Evolutionary conservation across 2,329 filamentous ascomycete genomes (phyloP).

Genomic region (Colletotrichum truncatum): DNA sequence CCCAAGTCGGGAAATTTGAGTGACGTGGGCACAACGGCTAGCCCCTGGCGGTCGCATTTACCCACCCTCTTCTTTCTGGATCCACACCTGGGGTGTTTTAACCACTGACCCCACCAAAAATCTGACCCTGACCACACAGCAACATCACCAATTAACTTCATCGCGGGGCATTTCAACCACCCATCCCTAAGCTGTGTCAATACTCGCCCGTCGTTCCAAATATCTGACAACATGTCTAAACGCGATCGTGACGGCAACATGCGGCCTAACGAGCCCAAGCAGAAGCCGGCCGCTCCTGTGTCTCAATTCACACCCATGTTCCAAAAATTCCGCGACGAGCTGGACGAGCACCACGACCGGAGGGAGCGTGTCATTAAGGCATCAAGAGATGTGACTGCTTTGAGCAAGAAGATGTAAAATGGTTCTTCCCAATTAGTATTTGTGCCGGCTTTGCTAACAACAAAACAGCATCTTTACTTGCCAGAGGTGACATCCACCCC

Average conservation of each 20-base stretch:
- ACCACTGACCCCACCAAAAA: constrained; percentile 20
- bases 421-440: accelerated
- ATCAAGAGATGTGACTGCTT: constrained; percentile 89
- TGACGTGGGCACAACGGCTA: constrained; percentile 29
- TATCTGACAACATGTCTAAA: constrained; percentile 45
- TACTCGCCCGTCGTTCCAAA: neutral
- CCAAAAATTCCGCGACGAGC: constrained; percentile 82
- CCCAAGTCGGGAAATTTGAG: constrained; percentile 27
- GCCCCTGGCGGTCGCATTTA: neutral
- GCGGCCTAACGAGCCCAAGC: constrained; percentile 46
- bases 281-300: constrained; percentile 43
- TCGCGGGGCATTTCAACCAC: neutral
- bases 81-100: constrained; percentile 2
- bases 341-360: constrained; percentile 95
- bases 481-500: constrained; percentile 43
- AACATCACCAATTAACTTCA: constrained; percentile 12
- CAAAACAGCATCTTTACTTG: constrained; percentile 46
- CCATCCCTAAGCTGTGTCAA: neutral
- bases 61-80: neutral
- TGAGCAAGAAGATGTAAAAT: constrained; percentile 96
- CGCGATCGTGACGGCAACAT: constrained; percentile 62
- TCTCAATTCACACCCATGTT: constrained; percentile 78
- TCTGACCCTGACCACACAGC: constrained; percentile 15
- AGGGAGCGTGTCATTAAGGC: constrained; percentile 90
- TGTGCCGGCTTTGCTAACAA: neutral